phyloP scores from a whole-genome alignment of 2,329 filamentous ascomycete genomes.

The Nemania sp. region DNA sequence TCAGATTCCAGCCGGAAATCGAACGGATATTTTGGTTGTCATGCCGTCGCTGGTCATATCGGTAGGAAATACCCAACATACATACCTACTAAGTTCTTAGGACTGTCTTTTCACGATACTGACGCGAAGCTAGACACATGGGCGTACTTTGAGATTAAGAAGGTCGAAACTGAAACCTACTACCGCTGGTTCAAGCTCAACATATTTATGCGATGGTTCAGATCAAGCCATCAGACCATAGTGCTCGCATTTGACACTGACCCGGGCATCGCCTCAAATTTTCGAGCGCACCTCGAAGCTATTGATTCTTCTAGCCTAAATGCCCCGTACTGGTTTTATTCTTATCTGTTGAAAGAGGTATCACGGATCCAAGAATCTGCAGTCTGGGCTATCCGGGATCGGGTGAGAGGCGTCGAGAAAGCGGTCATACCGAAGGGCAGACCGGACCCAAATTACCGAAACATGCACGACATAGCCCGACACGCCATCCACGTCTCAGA shows the following conservation, averaged over 20 bases:
- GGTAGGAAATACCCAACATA: not conserved
- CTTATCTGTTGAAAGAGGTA: constrained; percentile 38
- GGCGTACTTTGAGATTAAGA: constrained; percentile 40
- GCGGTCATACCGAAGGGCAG: constrained; percentile 13
- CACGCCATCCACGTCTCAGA: constrained; percentile 51
- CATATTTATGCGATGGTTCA: constrained; percentile 37
- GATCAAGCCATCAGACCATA: constrained; percentile 28
- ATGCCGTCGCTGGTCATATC: constrained; percentile 25
- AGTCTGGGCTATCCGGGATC: constrained; percentile 46
- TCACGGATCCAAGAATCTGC: constrained; percentile 39
- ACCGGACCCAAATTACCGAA: constrained; percentile 41
- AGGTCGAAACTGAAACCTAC: constrained; percentile 18
- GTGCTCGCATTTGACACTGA: constrained; percentile 40
- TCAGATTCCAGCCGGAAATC: constrained; percentile 38
- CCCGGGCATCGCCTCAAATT: constrained; percentile 1
- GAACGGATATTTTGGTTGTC: constrained; percentile 47
- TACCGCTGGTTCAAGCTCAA: constrained; percentile 45
- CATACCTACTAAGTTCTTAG: constrained; percentile 19
- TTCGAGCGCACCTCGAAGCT: constrained; percentile 5
- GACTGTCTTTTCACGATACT: not conserved
- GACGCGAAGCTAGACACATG: constrained; percentile 37
- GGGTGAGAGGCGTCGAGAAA: constrained; percentile 42
- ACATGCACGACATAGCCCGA: constrained; percentile 47
- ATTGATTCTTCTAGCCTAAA: not conserved
- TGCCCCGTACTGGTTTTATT: constrained; percentile 46